Percentiles rank a stretch among this genome's conserved stretches.
These are phyloP conservation scores for Talaromyces sp. DNA, from an alignment of 2,329 filamentous ascomycete species.

Conservation along the genomic window DNA sequence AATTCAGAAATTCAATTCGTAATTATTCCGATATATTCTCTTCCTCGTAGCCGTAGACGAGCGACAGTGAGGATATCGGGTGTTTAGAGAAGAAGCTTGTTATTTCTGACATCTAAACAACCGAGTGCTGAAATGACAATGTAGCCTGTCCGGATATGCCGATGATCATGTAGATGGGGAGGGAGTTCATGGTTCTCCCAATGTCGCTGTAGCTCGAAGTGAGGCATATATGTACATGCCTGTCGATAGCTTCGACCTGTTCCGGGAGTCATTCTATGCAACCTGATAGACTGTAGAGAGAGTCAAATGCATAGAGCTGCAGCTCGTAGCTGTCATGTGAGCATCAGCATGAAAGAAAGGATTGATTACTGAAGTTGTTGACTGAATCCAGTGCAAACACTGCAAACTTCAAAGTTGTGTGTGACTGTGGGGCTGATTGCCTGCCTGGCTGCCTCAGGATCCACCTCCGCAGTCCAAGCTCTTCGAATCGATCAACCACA, in stretches of 20 bases:
- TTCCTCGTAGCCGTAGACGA: not conserved
- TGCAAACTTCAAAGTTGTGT: no score
- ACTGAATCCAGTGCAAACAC: not conserved
- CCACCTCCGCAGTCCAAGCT: constrained; percentile 8
- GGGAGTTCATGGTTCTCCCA: not conserved
- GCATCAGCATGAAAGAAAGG: not conserved
- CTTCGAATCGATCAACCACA: constrained; percentile 8
- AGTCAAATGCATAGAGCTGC: not conserved
- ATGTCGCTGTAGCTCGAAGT: not conserved
- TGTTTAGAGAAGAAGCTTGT: not conserved
- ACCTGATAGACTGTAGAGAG: not conserved
- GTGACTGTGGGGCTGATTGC: constrained; percentile 6
- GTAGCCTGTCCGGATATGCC: not conserved
- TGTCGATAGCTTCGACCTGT: not conserved
- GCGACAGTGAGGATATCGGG: not conserved
- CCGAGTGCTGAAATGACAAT: not conserved
- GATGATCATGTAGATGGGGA: not conserved
- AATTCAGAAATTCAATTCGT: not conserved
- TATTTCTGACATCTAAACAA: not conserved
- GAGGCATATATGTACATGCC: not conserved
- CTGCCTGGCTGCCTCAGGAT: constrained; percentile 4
- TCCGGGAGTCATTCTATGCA: not conserved
- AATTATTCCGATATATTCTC: not conserved
- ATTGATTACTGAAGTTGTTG: not conserved
- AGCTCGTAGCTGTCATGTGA: not conserved